Evolutionary conservation across 116 monocot genomes (phyloP).

Genomic region (Dioscorea cayenensis): DNA sequence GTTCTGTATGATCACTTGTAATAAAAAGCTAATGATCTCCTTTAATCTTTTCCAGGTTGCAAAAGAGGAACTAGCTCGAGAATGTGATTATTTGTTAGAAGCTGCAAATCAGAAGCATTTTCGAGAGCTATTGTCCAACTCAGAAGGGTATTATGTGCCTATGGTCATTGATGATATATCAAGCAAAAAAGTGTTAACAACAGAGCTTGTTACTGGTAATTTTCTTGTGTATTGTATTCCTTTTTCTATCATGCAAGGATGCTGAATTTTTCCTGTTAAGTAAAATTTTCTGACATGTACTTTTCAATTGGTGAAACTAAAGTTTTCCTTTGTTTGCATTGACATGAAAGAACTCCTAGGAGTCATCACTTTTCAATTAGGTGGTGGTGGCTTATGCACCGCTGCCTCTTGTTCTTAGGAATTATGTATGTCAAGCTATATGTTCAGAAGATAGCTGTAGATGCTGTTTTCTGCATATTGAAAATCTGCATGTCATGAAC

Average conservation of each 20-base stretch:
- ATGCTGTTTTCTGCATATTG: too few species aligned
- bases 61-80: conserved; percentile 84
- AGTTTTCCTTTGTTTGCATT: too few species aligned
- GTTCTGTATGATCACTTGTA: neutral
- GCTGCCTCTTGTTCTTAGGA: too few species aligned
- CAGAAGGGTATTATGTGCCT: conserved; percentile 88
- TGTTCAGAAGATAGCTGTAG: too few species aligned
- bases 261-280: neutral
- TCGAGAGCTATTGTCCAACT: conserved; percentile 39
- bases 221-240: neutral
- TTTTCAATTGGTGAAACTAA: too few species aligned
- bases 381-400: too few species aligned
- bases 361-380: too few species aligned
- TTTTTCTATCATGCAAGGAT: neutral
- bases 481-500: too few species aligned
- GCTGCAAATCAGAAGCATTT: conserved; percentile 80
- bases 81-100: conserved; percentile 97
- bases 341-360: too few species aligned
- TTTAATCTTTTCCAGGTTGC: conserved; percentile 61
- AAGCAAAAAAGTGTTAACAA: conserved; percentile 79
- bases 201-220: conserved; percentile 86
- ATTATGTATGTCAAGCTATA: too few species aligned
- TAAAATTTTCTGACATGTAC: neutral
- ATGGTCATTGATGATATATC: conserved; percentile 73
- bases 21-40: neutral